A percentile compares a stretch with the other conserved stretches of the same genome.
phyloP scores from a whole-genome alignment of 2,329 filamentous ascomycete species.

The Microthyrium microscopicum region DNA sequence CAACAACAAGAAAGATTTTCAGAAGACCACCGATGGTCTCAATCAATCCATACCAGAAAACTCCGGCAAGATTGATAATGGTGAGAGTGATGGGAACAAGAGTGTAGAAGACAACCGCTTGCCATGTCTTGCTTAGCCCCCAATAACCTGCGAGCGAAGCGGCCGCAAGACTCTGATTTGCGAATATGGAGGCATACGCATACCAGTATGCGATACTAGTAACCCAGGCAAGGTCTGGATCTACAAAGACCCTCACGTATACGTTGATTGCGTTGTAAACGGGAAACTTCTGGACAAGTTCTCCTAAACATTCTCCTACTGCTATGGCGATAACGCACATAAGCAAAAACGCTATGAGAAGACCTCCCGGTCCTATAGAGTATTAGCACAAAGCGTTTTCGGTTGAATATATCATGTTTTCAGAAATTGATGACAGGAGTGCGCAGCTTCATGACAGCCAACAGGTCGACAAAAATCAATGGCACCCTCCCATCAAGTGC shows the following conservation, averaged over 20 bases:
- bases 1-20: constrained; percentile 2
- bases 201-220: constrained; percentile 4
- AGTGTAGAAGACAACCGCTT: background rate
- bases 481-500: too few species aligned
- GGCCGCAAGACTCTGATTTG: constrained; percentile 1
- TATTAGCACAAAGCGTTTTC: too few species aligned
- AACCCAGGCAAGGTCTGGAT: constrained; percentile 3
- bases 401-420: too few species aligned
- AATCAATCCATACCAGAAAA: background rate
- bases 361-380: constrained; percentile 1
- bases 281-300: constrained; percentile 2
- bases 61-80: background rate
- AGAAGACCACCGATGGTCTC: constrained; percentile 1
- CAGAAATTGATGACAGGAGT: too few species aligned
- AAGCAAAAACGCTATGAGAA: background rate
- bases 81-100: background rate
- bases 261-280: constrained; percentile 1
- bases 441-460: too few species aligned
- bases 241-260: constrained; percentile 1
- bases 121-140: background rate
- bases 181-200: background rate
- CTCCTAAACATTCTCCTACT: constrained; percentile 1
- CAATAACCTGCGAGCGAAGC: background rate
- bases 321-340: constrained; percentile 4
- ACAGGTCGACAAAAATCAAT: too few species aligned